These are phyloP conservation scores for Barnettozyma sucrosica DNA, from an alignment of 805 yeast genomes.

Conservation along the genomic window DNA sequence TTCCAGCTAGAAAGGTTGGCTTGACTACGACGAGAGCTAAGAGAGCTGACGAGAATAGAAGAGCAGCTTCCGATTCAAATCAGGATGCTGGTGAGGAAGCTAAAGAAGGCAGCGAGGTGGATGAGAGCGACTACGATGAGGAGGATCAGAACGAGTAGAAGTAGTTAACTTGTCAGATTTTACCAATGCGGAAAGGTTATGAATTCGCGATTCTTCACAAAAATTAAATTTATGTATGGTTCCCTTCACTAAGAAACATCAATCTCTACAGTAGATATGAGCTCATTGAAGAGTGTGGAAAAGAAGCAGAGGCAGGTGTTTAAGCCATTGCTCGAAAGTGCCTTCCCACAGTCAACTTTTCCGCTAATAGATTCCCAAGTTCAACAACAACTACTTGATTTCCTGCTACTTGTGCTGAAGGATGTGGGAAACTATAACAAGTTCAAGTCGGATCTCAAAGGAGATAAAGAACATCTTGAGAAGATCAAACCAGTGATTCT, in stretches of 20 bases:
- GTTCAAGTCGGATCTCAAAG: conserved; percentile 7
- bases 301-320: conserved; percentile 49
- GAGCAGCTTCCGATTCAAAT: neutral
- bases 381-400: conserved; percentile 35
- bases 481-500: conserved; percentile 11
- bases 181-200: neutral
- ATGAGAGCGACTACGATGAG: neutral
- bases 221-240: too few species aligned
- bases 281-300: conserved; percentile 45
- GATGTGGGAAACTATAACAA: conserved; percentile 29
- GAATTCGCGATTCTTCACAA: neutral
- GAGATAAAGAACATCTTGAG: conserved; percentile 7
- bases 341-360: conserved; percentile 46
- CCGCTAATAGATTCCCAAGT: conserved; percentile 36
- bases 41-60: neutral
- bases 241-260: too few species aligned
- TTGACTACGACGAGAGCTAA: neutral
- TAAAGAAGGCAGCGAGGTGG: neutral
- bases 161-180: neutral
- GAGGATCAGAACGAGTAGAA: neutral
- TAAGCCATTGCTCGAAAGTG: conserved; percentile 61
- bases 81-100: neutral
- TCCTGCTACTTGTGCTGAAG: conserved; percentile 30
- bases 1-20: conserved; percentile 67
- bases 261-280: conserved; percentile 4